Conservation (phyloP, 2,329 filamentous ascomycete genomes). For the Alternaria tenuissima region DNA sequence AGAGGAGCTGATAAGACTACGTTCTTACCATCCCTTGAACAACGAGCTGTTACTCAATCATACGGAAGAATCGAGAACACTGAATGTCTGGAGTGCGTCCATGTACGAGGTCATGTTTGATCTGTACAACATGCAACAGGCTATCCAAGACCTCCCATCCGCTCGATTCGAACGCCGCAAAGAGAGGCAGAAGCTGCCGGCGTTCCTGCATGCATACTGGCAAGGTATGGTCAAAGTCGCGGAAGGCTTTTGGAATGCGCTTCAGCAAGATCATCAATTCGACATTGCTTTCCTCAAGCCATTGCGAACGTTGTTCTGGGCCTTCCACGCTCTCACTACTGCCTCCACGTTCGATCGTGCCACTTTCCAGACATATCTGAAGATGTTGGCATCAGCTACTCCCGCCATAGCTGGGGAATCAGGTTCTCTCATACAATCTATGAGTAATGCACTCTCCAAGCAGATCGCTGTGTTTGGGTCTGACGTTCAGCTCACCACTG, state of each 20-base stretch:
- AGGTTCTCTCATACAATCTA: slow-evolving; percentile 30
- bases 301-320: slow-evolving; percentile 56
- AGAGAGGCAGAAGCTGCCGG: slow-evolving; percentile 47
- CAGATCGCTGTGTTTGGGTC: slow-evolving; percentile 64
- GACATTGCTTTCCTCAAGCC: slow-evolving; percentile 33
- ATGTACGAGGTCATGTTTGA: slow-evolving; percentile 44
- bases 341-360: slow-evolving; percentile 59
- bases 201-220: slow-evolving; percentile 40
- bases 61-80: slow-evolving; percentile 14
- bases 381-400: slow-evolving; percentile 39
- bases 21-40: slow-evolving; percentile 56
- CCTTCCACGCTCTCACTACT: slow-evolving; percentile 56
- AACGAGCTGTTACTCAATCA: slow-evolving; percentile 54
- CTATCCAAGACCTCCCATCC: slow-evolving; percentile 37
- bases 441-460: slow-evolving; percentile 37
- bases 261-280: slow-evolving; percentile 17
- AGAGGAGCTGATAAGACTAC: slow-evolving; percentile 24
- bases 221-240: slow-evolving; percentile 28
- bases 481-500: slow-evolving; percentile 76
- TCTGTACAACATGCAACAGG: slow-evolving; percentile 42
- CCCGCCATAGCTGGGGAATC: slow-evolving; percentile 10
- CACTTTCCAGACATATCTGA: slow-evolving; percentile 63
- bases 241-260: slow-evolving; percentile 21
- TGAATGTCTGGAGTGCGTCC: slow-evolving; percentile 29
- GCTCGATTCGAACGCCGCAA: slow-evolving; percentile 45